phyloP scores from a whole-genome alignment of 2,329 filamentous ascomycete genomes.

The Pseudopyricularia cyperi region DNA sequence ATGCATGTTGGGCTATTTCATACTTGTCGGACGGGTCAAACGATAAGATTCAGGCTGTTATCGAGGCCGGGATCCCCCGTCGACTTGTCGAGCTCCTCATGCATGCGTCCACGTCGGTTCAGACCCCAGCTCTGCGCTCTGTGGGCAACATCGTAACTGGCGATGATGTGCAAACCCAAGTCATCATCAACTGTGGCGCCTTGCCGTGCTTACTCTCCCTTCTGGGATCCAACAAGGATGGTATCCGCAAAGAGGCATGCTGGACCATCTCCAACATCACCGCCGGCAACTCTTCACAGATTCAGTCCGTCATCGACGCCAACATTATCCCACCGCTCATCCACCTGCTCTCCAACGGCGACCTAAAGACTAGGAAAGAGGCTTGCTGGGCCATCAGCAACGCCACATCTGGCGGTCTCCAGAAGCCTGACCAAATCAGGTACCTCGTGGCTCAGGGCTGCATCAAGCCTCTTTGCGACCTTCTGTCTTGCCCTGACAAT shows the following conservation, averaged over 20 bases:
- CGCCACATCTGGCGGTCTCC: slow-evolving; percentile 89
- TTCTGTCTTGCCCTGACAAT: slow-evolving; percentile 93
- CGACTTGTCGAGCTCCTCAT: slow-evolving; percentile 93
- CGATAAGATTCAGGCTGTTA: slow-evolving; percentile 98
- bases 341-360: slow-evolving; percentile 88
- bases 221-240: slow-evolving; percentile 93
- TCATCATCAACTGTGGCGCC: slow-evolving; percentile 97
- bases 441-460: slow-evolving; percentile 88
- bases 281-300: slow-evolving; percentile 93
- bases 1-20: slow-evolving; percentile 98
- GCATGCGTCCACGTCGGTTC: slow-evolving; percentile 95
- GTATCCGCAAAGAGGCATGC: slow-evolving; percentile 97
- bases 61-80: slow-evolving; percentile 93
- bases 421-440: slow-evolving; percentile 97
- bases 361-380: slow-evolving; percentile 98
- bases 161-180: slow-evolving; percentile 96
- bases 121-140: slow-evolving; percentile 91
- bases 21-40: slow-evolving; percentile 97
- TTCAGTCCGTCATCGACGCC: slow-evolving; percentile 90
- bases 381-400: slow-evolving; percentile 99
- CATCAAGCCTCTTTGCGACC: slow-evolving; percentile 93
- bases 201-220: slow-evolving; percentile 86
- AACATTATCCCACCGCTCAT: slow-evolving; percentile 95
- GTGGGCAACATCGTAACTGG: slow-evolving; percentile 98
- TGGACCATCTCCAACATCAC: slow-evolving; percentile 99